phyloP scores from a whole-genome alignment of 2,329 filamentous ascomycete species.

The Tolypocladium amazonense region DNA sequence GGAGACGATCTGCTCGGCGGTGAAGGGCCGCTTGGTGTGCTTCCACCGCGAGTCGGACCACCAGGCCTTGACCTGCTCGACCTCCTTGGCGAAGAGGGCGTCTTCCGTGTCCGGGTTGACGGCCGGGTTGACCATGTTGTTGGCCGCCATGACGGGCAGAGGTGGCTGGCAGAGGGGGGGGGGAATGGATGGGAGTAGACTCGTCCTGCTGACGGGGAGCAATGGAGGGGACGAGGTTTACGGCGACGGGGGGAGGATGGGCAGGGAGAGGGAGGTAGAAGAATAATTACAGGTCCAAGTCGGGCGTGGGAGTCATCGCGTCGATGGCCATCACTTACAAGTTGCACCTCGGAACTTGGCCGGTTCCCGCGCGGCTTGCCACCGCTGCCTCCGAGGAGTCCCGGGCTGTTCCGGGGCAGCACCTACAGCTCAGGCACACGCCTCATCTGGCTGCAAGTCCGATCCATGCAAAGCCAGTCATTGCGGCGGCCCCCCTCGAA shows the following conservation, averaged over 20 bases:
- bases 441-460: neutral
- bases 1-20: constrained; percentile 90
- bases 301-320: neutral
- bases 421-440: neutral
- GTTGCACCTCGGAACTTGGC: neutral
- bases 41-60: constrained; percentile 90
- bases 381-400: neutral
- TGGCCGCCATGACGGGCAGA: constrained; percentile 40
- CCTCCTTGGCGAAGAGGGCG: constrained; percentile 67
- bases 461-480: neutral
- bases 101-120: constrained; percentile 49
- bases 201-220: neutral
- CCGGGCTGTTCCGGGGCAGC: neutral
- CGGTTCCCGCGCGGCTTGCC: neutral
- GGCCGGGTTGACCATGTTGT: constrained; percentile 50
- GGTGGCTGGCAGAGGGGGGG: too few relatives aligned
- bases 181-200: neutral
- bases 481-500: neutral
- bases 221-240: neutral
- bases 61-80: constrained; percentile 84
- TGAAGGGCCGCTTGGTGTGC: constrained; percentile 85
- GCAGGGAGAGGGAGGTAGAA: neutral
- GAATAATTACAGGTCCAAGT: neutral
- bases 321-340: neutral
- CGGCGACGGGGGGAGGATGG: neutral